Percentiles rank a stretch among this genome's conserved stretches.
Evolutionary conservation across 192 early-diverging fungal species (phyloP).

Genomic region (Cetraspora pellucida): DNA sequence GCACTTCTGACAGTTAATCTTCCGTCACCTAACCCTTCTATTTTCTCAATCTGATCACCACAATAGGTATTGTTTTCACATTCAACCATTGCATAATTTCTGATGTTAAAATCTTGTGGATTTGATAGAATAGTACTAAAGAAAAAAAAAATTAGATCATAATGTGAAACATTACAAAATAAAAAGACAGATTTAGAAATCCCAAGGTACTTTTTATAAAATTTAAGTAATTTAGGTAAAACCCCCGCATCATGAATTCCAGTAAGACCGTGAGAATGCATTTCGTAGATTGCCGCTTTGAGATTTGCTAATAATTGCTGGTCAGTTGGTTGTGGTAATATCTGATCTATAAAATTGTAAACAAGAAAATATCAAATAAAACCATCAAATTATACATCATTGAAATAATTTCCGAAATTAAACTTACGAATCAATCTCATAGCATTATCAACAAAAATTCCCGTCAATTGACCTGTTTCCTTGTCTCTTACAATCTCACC

Average conservation of each 20-base stretch:
- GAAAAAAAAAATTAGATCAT: neutral
- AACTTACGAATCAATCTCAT: slow-evolving; percentile 46
- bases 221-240: slow-evolving; percentile 32
- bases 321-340: slow-evolving; percentile 33
- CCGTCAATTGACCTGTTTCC: slow-evolving; percentile 35
- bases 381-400: neutral
- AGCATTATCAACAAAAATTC: slow-evolving; percentile 59
- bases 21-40: slow-evolving; percentile 34
- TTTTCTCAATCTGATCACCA: slow-evolving; percentile 38
- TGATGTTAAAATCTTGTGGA: slow-evolving; percentile 32
- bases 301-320: slow-evolving; percentile 35
- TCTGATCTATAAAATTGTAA: slow-evolving; percentile 7
- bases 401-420: neutral
- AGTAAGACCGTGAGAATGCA: slow-evolving; percentile 53
- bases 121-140: slow-evolving; percentile 1
- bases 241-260: slow-evolving; percentile 62
- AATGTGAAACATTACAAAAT: neutral
- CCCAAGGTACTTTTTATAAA: slow-evolving; percentile 46
- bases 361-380: neutral
- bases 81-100: slow-evolving; percentile 45
- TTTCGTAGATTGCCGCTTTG: slow-evolving; percentile 33
- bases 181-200: neutral
- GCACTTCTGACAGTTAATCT: slow-evolving; percentile 46
- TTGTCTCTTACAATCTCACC: slow-evolving; percentile 40
- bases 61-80: slow-evolving; percentile 29